Evolutionary conservation across 73 alveolate species (phyloP), one percentile per base, ranked within the genome.

Genomic region (Durusdinium trenchii): DNA sequence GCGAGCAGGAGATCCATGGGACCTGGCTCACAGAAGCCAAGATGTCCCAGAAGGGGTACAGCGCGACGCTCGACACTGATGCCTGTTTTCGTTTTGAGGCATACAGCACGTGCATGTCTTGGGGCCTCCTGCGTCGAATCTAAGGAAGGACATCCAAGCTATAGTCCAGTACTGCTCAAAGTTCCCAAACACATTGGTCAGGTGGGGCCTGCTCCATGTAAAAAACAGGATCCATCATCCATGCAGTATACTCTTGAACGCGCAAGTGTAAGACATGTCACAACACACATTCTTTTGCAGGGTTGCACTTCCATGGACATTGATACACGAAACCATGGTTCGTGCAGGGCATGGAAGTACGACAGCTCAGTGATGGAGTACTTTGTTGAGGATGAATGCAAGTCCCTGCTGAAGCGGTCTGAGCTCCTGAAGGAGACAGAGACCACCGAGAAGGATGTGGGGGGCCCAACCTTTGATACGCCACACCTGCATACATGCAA

Each of bases 311-410:
- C 30, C 30, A 32, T 2, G 18, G 84, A 73, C 36, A 30, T 32
- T n/a, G n/a, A n/a, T n/a, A n/a, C n/a, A n/a, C n/a, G n/a, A n/a
- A n/a, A n/a, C n/a, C n/a, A n/a, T n/a, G n/a, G n/a, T n/a, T n/a
- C 48, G 52, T 40, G 36, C 48, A 73, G 84, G 84, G 52, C 48
- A 73, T 73, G 84, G 84, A 73, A 73, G 51, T 73, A 73, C 51
- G 36, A 73, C 28, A 30, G 9, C 3, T 23, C 26, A 5, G 51
- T 73, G 20, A 51, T 38, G 40, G 51, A 73, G 3, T 73, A 9
- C 84, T 73, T 73, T 51, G 84, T 73, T 0, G 84, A 73, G 51
- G 84, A 73, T 36, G 84, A 73, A n/a, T 38, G 52, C 18, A 73
- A 48, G 32, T 18, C 40, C 52, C n/a, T 0, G 52, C 54, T 73